Conservation (phyloP, 768 basidiomycete species). For the Termitomyces sp. region DNA sequence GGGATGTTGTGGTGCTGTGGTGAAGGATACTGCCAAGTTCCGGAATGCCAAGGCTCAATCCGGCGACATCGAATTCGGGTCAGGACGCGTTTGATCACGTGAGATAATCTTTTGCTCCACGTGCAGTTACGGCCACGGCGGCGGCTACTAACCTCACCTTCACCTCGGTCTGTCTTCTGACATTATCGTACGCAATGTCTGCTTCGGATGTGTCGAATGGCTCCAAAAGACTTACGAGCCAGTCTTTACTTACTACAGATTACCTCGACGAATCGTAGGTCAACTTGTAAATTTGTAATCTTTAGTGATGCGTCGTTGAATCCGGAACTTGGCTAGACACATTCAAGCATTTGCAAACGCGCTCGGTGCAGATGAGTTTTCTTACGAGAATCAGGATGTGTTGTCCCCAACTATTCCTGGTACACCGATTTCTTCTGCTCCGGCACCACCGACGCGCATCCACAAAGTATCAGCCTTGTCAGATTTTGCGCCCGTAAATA, state of each 20-base stretch:
- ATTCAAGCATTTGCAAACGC: conserved; percentile 80
- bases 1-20: too few relatives aligned
- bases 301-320: background rate
- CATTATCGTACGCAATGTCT: background rate
- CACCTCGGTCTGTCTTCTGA: background rate
- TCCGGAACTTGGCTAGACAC: conserved; percentile 28
- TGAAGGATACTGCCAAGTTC: background rate
- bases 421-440: conserved; percentile 26
- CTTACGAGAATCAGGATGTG: conserved; percentile 30
- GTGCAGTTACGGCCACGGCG: background rate
- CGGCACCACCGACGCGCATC: conserved; percentile 39
- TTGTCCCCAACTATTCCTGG: conserved; percentile 37
- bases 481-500: conserved; percentile 89
- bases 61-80: too few relatives aligned
- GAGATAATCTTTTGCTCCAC: background rate
- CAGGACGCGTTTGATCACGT: background rate
- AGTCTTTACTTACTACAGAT: conserved; percentile 41
- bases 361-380: conserved; percentile 56
- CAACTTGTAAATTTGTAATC: background rate
- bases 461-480: conserved; percentile 80
- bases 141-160: background rate
- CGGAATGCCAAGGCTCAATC: background rate
- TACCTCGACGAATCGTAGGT: conserved; percentile 74
- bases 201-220: background rate
- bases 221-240: conserved; percentile 9